Conservation (phyloP, 768 basidiomycete species). For the Auricularia auricula-judae region DNA sequence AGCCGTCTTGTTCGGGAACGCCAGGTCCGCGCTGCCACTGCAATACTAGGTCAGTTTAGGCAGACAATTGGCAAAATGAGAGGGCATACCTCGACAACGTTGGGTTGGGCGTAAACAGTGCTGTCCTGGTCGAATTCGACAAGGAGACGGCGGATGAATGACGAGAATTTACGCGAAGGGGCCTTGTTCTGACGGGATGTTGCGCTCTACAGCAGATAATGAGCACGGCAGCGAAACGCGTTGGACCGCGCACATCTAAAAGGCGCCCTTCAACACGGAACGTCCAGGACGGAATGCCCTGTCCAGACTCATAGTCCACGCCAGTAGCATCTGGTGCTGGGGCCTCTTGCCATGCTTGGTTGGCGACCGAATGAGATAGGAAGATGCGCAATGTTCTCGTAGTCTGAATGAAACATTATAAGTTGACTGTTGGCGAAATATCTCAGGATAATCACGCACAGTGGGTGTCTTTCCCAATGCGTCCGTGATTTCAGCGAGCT, state of each 20-base stretch:
- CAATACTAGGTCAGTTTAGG: constrained; percentile 31
- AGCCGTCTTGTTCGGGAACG: constrained; percentile 63
- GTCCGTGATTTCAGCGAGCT: constrained; percentile 84
- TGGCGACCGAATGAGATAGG: constrained; percentile 76
- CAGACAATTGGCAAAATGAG: background rate
- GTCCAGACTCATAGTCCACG: constrained; percentile 66
- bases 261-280: constrained; percentile 81
- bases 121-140: constrained; percentile 85
- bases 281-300: constrained; percentile 83
- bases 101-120: constrained; percentile 67
- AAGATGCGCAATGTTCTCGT: constrained; percentile 78
- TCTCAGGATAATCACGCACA: constrained; percentile 28
- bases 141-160: constrained; percentile 71
- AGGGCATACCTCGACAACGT: constrained; percentile 71
- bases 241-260: constrained; percentile 30
- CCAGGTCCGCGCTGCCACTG: constrained; percentile 24
- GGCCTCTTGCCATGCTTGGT: constrained; percentile 68
- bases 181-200: constrained; percentile 36
- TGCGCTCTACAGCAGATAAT: constrained; percentile 17
- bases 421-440: background rate
- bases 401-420: constrained; percentile 34
- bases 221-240: constrained; percentile 9
- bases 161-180: constrained; percentile 69
- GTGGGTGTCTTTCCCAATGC: constrained; percentile 64
- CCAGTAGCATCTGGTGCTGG: constrained; percentile 22